Base-by-base conservation (phyloP, 1,284 basidiomycete species). In the Anthracocystis panici-leucophaei region DNA sequence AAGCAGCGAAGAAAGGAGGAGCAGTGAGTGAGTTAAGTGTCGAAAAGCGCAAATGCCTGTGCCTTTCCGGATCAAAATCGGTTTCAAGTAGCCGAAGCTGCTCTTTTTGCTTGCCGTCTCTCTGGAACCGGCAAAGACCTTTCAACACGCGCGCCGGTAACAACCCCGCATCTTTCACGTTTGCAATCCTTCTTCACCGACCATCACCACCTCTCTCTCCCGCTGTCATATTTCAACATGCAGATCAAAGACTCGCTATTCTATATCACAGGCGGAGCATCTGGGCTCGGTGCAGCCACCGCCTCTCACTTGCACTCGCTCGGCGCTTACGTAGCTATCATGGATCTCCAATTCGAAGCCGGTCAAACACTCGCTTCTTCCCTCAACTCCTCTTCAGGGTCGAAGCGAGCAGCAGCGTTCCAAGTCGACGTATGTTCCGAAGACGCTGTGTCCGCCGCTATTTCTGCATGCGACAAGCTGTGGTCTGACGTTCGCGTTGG, bases 201-300 rank as follows among this genome's bases (percentile, higher is more conserved):
- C 31, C 11, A 38, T 38, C 35, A 16, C 14, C 35, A 38, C 35
- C 35, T 16, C 35, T 38, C 3, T 16, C 35, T 12, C 31, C 10
- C 31, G 31, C 31, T 12, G 10, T 33, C 31, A 33, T 8, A 33
- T 33, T 31, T 33, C 46, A 10, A 48, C 5, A 85, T 84, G 82
- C 70, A 84, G 42, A 66, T 83, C 59, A 44, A 55, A 12, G 62
- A 73, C 48, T 76, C 70, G 16, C 55, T 80, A 21, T 81, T 61
- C 67, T 82, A 80, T 73, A 42, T 82, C 64, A 82, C 77, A 3
- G 77, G 85, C 46, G 84, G 77, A 10, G 78, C 79, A 0, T 80
- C 76, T 5, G 85, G 85, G 0, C 73, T 86, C 3, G 85, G 85
- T 1, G 73, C 72, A 10, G 84, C 85, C 2, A 82, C 83, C 1